phyloP scores from a whole-genome alignment of 331 rosid species.

The Malus hybrid region DNA sequence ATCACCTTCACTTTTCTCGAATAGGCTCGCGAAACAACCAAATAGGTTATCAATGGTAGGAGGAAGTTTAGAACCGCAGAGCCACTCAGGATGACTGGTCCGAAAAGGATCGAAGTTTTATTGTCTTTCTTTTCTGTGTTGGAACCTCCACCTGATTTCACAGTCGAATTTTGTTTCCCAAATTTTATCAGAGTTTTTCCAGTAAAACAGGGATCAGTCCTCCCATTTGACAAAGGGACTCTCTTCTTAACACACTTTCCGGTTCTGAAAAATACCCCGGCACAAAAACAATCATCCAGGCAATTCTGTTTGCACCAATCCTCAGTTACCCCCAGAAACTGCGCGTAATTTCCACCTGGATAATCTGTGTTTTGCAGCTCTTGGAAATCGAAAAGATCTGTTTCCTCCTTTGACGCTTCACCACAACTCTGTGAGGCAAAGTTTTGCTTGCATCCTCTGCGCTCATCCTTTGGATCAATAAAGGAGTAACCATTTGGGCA shows the following conservation, averaged over 20 bases:
- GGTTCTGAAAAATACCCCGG: neutral
- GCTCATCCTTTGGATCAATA: neutral
- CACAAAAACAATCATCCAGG: constrained; percentile 10
- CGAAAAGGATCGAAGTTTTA: no score
- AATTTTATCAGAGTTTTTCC: neutral
- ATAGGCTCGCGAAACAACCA: neutral
- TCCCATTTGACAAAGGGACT: neutral
- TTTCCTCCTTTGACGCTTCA: neutral
- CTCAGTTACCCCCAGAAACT: neutral
- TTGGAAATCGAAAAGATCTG: neutral
- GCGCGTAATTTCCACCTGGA: neutral
- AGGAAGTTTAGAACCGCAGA: neutral
- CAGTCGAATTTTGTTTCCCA: neutral
- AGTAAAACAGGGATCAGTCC: neutral
- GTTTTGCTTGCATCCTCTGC: neutral
- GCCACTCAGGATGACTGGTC: neutral
- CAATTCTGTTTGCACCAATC: neutral
- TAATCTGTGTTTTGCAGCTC: neutral
- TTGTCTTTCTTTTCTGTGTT: no score
- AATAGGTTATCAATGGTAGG: neutral
- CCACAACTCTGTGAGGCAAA: constrained; percentile 4
- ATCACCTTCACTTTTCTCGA: neutral
- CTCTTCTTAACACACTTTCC: neutral
- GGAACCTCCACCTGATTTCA: neutral
- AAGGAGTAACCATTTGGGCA: neutral